phyloP scores from a whole-genome alignment of 2,329 filamentous ascomycete genomes.

The Fonsecaea multimorphosa region DNA sequence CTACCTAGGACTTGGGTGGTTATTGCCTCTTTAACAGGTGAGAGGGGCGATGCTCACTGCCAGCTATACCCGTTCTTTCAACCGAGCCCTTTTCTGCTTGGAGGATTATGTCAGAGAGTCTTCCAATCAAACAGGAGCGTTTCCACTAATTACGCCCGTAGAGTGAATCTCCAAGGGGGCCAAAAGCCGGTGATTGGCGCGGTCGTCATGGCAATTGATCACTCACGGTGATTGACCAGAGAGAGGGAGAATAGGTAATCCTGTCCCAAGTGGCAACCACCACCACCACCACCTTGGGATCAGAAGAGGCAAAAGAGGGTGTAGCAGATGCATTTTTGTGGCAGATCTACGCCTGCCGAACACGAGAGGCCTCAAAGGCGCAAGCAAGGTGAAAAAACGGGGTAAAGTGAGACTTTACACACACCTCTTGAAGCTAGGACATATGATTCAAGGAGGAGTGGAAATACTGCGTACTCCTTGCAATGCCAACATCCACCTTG shows the following conservation, averaged over 20 bases:
- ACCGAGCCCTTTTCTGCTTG: background rate
- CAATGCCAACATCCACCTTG: background rate
- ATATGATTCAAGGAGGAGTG: background rate
- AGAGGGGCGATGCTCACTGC: background rate
- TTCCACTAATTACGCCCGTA: slow-evolving; percentile 3
- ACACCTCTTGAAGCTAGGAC: background rate
- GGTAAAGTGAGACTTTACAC: background rate
- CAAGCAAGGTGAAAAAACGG: no score
- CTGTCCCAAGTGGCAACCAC: background rate
- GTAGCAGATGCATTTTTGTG: background rate
- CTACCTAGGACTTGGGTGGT: background rate
- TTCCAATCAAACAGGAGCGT: background rate
- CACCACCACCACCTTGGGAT: background rate
- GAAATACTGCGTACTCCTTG: background rate
- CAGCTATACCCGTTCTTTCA: background rate
- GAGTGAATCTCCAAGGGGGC: slow-evolving; percentile 2
- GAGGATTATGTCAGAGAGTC: slow-evolving; percentile 19
- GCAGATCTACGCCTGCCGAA: slow-evolving; percentile 3
- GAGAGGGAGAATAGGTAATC: background rate
- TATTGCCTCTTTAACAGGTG: slow-evolving; percentile 2
- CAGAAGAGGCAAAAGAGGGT: background rate
- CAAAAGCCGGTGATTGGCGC: slow-evolving; percentile 11
- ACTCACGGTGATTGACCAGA: background rate
- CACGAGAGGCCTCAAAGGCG: background rate
- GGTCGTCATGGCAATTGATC: slow-evolving; percentile 1